Evolutionary conservation across 345 rosid genomes (phyloP).

Genomic region (Xanthoceras sorbifolium): DNA sequence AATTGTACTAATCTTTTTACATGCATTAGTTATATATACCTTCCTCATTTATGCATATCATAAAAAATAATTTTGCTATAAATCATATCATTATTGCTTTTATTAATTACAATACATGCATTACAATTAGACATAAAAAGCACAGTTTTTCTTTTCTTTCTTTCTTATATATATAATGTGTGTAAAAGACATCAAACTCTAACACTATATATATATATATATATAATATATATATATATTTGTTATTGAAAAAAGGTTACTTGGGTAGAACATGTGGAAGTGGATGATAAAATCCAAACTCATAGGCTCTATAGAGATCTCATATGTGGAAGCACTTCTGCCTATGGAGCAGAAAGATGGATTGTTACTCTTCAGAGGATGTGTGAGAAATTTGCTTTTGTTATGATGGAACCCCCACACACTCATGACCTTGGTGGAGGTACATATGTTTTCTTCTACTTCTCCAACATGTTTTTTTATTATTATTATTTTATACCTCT

Average conservation of each 20-base stretch:
- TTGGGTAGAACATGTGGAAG: slow-evolving; percentile 88
- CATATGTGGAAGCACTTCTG: slow-evolving; percentile 31
- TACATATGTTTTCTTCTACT: background rate
- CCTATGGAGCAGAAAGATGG: slow-evolving; percentile 76
- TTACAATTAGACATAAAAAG: background rate
- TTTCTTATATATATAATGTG: background rate
- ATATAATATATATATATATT: no score
- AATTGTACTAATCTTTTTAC: no score
- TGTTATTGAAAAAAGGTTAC: slow-evolving; percentile 50
- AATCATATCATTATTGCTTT: no score
- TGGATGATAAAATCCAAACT: slow-evolving; percentile 49
- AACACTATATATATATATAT: no score
- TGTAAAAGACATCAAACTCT: no score
- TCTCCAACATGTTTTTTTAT: background rate
- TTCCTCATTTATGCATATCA: no score
- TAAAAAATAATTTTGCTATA: no score
- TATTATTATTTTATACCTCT: no score
- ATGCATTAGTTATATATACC: no score
- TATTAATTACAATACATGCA: no score
- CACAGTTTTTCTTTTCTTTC: background rate
- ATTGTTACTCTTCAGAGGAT: slow-evolving; percentile 48
- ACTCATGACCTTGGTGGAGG: slow-evolving; percentile 39
- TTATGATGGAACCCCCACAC: slow-evolving; percentile 16
- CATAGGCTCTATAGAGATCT: slow-evolving; percentile 58
- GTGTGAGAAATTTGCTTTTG: slow-evolving; percentile 58